Base-by-base conservation (phyloP, 768 basidiomycete species). In the Boletus fagicola region DNA sequence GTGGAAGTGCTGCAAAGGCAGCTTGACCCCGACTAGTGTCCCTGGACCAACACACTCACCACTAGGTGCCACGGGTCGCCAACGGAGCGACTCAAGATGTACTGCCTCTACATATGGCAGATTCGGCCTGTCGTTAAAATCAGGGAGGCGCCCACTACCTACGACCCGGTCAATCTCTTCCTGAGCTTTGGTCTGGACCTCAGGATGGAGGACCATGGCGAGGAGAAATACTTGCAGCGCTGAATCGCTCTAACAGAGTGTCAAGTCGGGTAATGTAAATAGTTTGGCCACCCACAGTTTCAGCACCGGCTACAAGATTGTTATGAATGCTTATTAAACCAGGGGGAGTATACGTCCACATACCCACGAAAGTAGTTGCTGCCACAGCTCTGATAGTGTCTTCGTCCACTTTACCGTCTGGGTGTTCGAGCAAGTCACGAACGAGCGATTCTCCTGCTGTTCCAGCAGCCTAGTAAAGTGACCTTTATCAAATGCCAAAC, bases 61-160 rank as follows among this genome's bases (percentile, higher is more conserved):
- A 4, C 57, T 44, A 3, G 75, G 74, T 15, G 59, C 40, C 24
- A 61, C 63, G 5, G 74, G 67, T 30, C 62, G 61, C 72, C 72
- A 76, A 46, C 76, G 63, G 30, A 69, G 36, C 11, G 59, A 65
- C 56, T 77, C 77, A 10, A 69, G 61, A 43, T 64, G 62, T 10
- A 75, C 36, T 3, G 66, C 75, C 33, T 71, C 66, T 0, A 74
- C 43, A 24, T 71, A 75, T 6, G 74, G 74, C 15, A 77, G 61
- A 43, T 48, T 33, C 6, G 58, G 46, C 49, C 63, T 61, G 38
- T 75, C 73, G 10, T 22, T 58, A 20, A 73, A 64, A 15, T 59
- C 56, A 5, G 74, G 75, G 16, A 72, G 62, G 4, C 70, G 65
- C 5, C 60, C 59, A 24, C 30, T 60, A 3, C 77, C 76, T 10